phyloP scores from a whole-genome alignment of 202 grass and related monocot species.

The Hordeum pubiflorum region DNA sequence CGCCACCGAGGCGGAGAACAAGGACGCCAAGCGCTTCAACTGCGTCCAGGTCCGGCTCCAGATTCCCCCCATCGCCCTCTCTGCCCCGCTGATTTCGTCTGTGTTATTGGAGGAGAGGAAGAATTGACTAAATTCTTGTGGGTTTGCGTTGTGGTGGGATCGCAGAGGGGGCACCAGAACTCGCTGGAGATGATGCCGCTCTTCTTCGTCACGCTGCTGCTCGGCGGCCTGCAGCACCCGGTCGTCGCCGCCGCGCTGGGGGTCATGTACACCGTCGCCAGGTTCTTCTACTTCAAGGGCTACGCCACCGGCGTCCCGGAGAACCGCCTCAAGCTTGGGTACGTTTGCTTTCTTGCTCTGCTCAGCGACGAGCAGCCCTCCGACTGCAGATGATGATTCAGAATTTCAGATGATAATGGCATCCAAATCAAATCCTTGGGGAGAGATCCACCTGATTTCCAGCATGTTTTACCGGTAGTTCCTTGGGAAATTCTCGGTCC shows the following conservation, averaged over 20 bases:
- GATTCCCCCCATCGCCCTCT: background rate
- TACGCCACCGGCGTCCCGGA: constrained; percentile 73
- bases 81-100: background rate
- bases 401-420: background rate
- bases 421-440: background rate
- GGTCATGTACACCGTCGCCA: constrained; percentile 50
- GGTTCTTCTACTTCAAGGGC: constrained; percentile 96
- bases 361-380: background rate
- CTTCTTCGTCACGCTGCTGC: constrained; percentile 78
- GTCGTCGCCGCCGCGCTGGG: constrained; percentile 57
- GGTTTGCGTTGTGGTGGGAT: background rate
- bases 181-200: constrained; percentile 83
- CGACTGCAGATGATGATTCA: background rate
- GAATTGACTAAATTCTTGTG: background rate
- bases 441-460: background rate
- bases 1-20: constrained; percentile 71
- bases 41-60: constrained; percentile 64
- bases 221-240: constrained; percentile 74
- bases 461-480: background rate
- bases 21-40: constrained; percentile 96
- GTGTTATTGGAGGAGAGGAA: too few relatives aligned
- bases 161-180: constrained; percentile 96
- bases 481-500: background rate
- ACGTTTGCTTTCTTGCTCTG: constrained; percentile 1
- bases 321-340: constrained; percentile 89